Evolutionary conservation across 139 green algal species (phyloP).

Genomic region (Chlamydomonas eustigma): DNA sequence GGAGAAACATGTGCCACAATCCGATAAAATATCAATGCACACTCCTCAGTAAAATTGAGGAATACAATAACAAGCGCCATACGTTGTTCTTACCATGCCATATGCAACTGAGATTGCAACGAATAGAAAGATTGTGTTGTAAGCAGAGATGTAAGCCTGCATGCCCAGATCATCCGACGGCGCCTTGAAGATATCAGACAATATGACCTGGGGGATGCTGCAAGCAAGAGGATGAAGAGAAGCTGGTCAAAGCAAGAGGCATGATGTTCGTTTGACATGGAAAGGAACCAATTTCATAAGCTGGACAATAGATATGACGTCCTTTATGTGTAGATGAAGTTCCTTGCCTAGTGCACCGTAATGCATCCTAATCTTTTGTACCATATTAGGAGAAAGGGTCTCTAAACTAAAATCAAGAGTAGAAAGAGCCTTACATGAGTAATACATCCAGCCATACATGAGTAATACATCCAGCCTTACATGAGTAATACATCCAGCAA

Average conservation of each 20-base stretch:
- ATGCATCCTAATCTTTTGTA: constrained; percentile 55
- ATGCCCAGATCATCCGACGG: constrained; percentile 50
- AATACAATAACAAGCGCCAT: not conserved
- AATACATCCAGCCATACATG: no score
- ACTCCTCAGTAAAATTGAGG: not conserved
- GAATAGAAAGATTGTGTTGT: constrained; percentile 85
- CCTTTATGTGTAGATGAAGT: constrained; percentile 18
- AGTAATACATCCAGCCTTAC: no score
- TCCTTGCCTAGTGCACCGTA: constrained; percentile 73
- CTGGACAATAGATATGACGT: no score
- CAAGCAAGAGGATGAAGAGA: no score
- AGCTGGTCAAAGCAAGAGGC: no score
- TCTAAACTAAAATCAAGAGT: no score
- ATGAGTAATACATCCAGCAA: constrained; percentile 84
- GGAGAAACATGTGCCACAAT: not conserved
- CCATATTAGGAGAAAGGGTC: constrained; percentile 45
- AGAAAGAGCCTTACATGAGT: no score
- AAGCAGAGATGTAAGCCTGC: constrained; percentile 60
- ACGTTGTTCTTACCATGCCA: constrained; percentile 53
- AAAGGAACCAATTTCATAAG: no score
- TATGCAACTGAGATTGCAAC: constrained; percentile 66
- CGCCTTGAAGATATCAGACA: constrained; percentile 25
- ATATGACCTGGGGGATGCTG: constrained; percentile 35
- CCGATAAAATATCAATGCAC: not conserved
- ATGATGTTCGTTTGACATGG: no score